A percentile compares a stretch with the other conserved stretches of the same genome.
These are phyloP conservation scores for Arthrinium puccinioides DNA, from an alignment of 2,329 filamentous ascomycete genomes.

Conservation along the genomic window DNA sequence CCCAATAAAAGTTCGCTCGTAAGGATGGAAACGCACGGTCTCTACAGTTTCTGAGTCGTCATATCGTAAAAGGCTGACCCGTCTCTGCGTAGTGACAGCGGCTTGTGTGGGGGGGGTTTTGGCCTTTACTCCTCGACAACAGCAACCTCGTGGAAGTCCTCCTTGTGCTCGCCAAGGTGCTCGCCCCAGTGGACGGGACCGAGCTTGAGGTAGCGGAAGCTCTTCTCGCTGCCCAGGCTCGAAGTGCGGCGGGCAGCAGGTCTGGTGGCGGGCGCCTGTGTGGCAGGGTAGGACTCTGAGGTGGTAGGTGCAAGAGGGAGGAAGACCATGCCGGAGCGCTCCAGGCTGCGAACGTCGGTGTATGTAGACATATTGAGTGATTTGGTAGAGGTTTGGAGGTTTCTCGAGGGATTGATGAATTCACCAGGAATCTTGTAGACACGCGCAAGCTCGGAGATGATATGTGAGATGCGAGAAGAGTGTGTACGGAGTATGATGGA, in stretches of 20 bases:
- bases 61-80: too few species aligned
- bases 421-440: slow-evolving; percentile 2
- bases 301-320: slow-evolving; percentile 52
- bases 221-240: slow-evolving; percentile 41
- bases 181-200: slow-evolving; percentile 58
- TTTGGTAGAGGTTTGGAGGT: slow-evolving; percentile 5
- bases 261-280: slow-evolving; percentile 22
- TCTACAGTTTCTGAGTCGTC: too few species aligned
- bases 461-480: background rate
- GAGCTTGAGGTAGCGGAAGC: slow-evolving; percentile 52
- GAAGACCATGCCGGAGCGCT: slow-evolving; percentile 34
- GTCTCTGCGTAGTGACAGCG: too few species aligned
- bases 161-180: slow-evolving; percentile 48
- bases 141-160: slow-evolving; percentile 45
- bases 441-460: background rate
- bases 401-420: background rate
- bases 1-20: too few species aligned
- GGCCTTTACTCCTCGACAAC: too few species aligned
- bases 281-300: slow-evolving; percentile 45
- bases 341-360: slow-evolving; percentile 13
- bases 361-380: slow-evolving; percentile 10
- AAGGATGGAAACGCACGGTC: too few species aligned
- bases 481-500: background rate
- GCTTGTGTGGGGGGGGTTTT: too few species aligned
- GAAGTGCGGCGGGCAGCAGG: slow-evolving; percentile 40